A percentile compares a stretch with the other conserved stretches of the same genome.
phyloP scores from a whole-genome alignment of 768 basidiomycete species.

The Leccinum variicolor region DNA sequence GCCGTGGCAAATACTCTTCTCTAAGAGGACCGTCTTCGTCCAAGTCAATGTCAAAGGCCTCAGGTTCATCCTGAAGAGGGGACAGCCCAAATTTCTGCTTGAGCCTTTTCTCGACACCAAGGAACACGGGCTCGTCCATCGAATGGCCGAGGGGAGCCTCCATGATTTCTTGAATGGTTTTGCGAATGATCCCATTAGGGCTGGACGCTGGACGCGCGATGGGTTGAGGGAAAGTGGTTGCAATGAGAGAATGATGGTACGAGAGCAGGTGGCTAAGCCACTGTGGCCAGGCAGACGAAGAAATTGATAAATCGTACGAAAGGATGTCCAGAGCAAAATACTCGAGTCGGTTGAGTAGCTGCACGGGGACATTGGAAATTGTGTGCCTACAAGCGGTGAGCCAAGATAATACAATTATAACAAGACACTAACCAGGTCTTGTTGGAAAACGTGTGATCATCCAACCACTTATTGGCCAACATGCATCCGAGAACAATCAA shows the following conservation, averaged over 20 bases:
- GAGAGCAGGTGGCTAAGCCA: constrained; percentile 68
- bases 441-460: constrained; percentile 87
- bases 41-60: constrained; percentile 69
- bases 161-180: constrained; percentile 66
- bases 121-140: constrained; percentile 58
- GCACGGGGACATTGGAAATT: constrained; percentile 73
- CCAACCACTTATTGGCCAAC: constrained; percentile 87
- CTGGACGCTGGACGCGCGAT: constrained; percentile 75
- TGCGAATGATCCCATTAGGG: constrained; percentile 66
- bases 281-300: constrained; percentile 59
- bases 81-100: constrained; percentile 49
- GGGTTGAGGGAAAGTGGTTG: constrained; percentile 62
- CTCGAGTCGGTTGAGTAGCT: constrained; percentile 68
- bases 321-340: constrained; percentile 69
- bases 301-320: constrained; percentile 64
- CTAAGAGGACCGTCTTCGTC: constrained; percentile 81
- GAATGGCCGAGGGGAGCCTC: constrained; percentile 40
- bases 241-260: constrained; percentile 62
- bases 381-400: constrained; percentile 55
- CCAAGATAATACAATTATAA: not conserved
- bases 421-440: constrained; percentile 68
- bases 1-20: constrained; percentile 76
- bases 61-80: constrained; percentile 35
- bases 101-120: constrained; percentile 65
- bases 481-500: constrained; percentile 78